Evolutionary conservation across 306 rosid species (phyloP), one percentile per base, ranked within the genome.

Genomic region (Prunus kanzakura): DNA sequence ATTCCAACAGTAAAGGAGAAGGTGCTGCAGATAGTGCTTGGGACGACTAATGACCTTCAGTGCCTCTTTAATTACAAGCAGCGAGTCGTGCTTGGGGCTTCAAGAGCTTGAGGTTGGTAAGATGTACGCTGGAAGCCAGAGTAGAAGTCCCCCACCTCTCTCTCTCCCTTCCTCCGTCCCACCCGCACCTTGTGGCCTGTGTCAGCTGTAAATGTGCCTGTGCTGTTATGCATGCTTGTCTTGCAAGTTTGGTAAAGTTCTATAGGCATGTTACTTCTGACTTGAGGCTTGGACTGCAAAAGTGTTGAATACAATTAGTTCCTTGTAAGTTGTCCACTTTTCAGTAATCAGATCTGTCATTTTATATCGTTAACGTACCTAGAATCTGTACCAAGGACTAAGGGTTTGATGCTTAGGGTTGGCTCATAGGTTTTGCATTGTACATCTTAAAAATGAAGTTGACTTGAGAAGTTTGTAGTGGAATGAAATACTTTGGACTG

Each of bases 21-120:
- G 97, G 97, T 2, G 85, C 90, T 14, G 97, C 97, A 22, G 97
- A 92, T 78, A 81, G 96, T 80, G 97, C 97, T 61, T 92, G 97
- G 97, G 91, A 92, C 70, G 97, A 92, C 75, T 92, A 55, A 79
- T 58, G 64, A 61, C 65, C 47, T 11, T 57, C 10, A 67, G 65
- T 78, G 65, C 69, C 69, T 72, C 58, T 68, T 79, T 57, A 69
- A 67, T 51, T 62, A 67, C 56, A 83, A 76, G 45, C 62, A 75
- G 71, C 18, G 74, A 30, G 69, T 81, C 62, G 67, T 83, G 79
- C 76, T 63, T 47, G 20, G 68, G 76, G 58, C 73, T 63, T 64
- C 64, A 77, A 69, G 83, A 79, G 78, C 52, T 47, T 45, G 55
- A 78, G 58, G 64, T 64, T 73, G 78, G 88, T 73, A 57, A 69